Conservation (phyloP, 768 basidiomycete genomes). For the Trametes cingulata region DNA sequence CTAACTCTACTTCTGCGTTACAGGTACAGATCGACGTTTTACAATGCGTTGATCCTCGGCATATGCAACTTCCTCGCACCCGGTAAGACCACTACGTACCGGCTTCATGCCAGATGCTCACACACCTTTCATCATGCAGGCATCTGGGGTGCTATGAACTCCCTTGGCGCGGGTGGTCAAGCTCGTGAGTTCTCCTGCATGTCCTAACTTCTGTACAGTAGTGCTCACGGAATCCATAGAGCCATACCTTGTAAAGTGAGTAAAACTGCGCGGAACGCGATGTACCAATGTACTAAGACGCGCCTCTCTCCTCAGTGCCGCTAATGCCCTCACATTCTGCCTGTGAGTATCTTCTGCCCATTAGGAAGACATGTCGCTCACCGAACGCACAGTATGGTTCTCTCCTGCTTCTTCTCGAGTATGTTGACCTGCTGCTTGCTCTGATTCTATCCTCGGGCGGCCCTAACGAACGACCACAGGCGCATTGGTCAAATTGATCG, state of each 20-base stretch:
- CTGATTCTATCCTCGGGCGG: neutral
- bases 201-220: neutral
- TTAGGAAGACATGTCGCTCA: neutral
- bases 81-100: neutral
- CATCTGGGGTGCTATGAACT: slow-evolving; percentile 16
- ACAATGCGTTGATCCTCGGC: slow-evolving; percentile 14
- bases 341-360: neutral
- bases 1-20: neutral
- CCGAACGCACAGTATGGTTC: neutral
- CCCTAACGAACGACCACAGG: neutral
- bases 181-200: neutral
- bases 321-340: slow-evolving; percentile 11
- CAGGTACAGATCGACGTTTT: slow-evolving; percentile 13
- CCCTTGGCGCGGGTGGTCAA: slow-evolving; percentile 10
- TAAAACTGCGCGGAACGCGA: neutral
- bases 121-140: neutral
- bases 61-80: slow-evolving; percentile 13
- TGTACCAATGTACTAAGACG: neutral
- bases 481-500: slow-evolving; percentile 10
- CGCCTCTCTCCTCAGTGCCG: neutral
- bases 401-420: slow-evolving; percentile 13
- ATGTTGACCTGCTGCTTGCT: neutral
- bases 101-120: neutral
- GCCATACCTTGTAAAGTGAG: slow-evolving; percentile 6
- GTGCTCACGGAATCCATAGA: neutral